Percentiles rank a stretch among this genome's conserved stretches.
Conservation (phyloP, 2,329 filamentous ascomycete species). For the Coccinonectria pachysandricola region DNA sequence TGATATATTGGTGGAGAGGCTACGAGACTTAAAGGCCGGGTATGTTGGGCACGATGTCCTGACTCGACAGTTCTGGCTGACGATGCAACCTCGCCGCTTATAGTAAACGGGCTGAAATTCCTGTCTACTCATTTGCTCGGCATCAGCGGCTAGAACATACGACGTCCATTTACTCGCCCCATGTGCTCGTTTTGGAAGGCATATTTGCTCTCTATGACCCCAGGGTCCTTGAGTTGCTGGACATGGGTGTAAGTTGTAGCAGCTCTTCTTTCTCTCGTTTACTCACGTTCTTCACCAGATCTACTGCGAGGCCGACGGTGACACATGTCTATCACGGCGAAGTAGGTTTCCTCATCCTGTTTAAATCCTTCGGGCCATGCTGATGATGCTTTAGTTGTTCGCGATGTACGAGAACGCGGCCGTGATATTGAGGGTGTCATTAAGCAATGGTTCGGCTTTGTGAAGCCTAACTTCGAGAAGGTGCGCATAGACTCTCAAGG, state of each 20-base stretch:
- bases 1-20: constrained; percentile 68
- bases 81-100: constrained; percentile 2
- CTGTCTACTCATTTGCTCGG: constrained; percentile 89
- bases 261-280: too few species aligned
- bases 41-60: too few species aligned
- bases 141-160: constrained; percentile 72
- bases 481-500: too few species aligned
- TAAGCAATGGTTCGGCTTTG: constrained; percentile 94
- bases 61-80: too few species aligned
- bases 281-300: constrained; percentile 41
- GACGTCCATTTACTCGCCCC: constrained; percentile 87
- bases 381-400: constrained; percentile 46
- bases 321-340: constrained; percentile 83
- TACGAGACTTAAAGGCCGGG: constrained; percentile 85
- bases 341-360: constrained; percentile 40
- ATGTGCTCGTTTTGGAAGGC: constrained; percentile 89
- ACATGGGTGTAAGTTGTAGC: constrained; percentile 69
- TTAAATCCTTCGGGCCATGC: too few species aligned
- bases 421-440: constrained; percentile 91
- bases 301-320: constrained; percentile 91
- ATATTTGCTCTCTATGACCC: constrained; percentile 91
- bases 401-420: constrained; percentile 82
- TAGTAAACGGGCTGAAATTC: constrained; percentile 81
- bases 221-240: constrained; percentile 73
- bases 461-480: constrained; percentile 93